Percentiles rank a stretch among this genome's conserved stretches.
These are phyloP conservation scores for Leccinum subspadiceum DNA, from an alignment of 1,284 basidiomycete species.

Conservation along the genomic window DNA sequence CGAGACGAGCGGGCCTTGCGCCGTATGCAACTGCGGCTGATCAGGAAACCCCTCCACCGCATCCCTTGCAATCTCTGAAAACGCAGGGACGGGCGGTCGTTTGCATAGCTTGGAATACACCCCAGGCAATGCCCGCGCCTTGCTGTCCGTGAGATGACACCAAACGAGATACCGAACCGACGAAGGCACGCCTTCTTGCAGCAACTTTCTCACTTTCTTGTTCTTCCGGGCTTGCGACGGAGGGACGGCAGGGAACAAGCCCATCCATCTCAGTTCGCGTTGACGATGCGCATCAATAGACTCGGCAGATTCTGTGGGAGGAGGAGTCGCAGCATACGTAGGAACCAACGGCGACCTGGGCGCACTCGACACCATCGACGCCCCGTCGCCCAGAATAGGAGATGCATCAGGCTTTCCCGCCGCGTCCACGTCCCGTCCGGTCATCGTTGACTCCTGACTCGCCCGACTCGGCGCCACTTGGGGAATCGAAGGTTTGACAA, in stretches of 20 bases:
- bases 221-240: conserved; percentile 70
- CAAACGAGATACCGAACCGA: conserved; percentile 85
- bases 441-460: conserved; percentile 53
- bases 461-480: conserved; percentile 40
- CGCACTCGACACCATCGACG: conserved; percentile 40
- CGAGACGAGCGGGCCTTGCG: conserved; percentile 52
- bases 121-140: conserved; percentile 64
- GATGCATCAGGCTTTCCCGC: conserved; percentile 28
- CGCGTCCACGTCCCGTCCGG: conserved; percentile 32
- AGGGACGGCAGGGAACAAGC: conserved; percentile 60
- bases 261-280: conserved; percentile 75
- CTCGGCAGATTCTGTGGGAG: conserved; percentile 28
- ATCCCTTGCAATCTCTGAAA: conserved; percentile 62
- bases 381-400: conserved; percentile 46
- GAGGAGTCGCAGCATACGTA: background rate
- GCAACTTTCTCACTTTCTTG: conserved; percentile 81
- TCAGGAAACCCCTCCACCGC: conserved; percentile 50
- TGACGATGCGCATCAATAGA: conserved; percentile 69
- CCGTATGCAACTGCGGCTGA: conserved; percentile 53
- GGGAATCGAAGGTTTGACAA: conserved; percentile 58
- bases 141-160: conserved; percentile 77
- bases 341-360: conserved; percentile 32
- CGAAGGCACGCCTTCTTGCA: conserved; percentile 81
- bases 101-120: conserved; percentile 68
- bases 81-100: conserved; percentile 54